phyloP scores from a whole-genome alignment of 2,329 filamentous ascomycete genomes.

The Ophiostoma angusticollis region DNA sequence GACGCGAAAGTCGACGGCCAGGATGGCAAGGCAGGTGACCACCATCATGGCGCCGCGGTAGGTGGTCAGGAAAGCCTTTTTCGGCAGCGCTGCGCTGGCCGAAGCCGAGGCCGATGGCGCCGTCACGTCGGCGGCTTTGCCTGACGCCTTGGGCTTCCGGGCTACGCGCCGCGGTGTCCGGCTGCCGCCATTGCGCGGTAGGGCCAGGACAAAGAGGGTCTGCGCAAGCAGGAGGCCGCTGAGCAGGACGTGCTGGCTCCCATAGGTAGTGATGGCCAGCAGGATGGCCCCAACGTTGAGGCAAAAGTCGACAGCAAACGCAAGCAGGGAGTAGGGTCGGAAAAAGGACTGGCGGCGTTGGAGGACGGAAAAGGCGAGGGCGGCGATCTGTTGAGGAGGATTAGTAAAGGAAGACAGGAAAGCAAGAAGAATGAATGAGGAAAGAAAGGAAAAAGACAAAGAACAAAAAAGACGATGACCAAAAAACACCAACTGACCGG shows the following conservation, averaged over 20 bases:
- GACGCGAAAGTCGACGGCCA: constrained; percentile 90
- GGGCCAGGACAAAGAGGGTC: constrained; percentile 46
- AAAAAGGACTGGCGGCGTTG: constrained; percentile 80
- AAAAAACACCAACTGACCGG: constrained; percentile 63
- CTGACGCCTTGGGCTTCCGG: constrained; percentile 33
- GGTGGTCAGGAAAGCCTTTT: constrained; percentile 83
- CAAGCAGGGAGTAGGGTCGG: constrained; percentile 54
- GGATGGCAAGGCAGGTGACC: constrained; percentile 75
- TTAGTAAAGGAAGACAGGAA: constrained; percentile 1
- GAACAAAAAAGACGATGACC: constrained; percentile 4
- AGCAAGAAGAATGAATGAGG: not conserved
- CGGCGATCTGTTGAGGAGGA: constrained; percentile 48
- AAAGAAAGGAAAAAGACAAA: not conserved
- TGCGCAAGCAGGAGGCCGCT: constrained; percentile 62
- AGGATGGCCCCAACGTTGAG: constrained; percentile 75
- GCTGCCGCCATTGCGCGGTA: constrained; percentile 31
- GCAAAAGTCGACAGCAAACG: constrained; percentile 67
- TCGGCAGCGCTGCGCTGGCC: constrained; percentile 55
- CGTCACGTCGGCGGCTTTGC: not conserved
- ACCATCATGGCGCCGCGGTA: constrained; percentile 90
- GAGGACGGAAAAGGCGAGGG: constrained; percentile 78
- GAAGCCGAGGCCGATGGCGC: constrained; percentile 21
- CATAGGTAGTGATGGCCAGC: constrained; percentile 77
- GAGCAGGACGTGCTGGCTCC: constrained; percentile 59
- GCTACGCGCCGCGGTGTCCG: constrained; percentile 15